Percentiles rank a stretch among this genome's conserved stretches.
Evolutionary conservation across 2,329 filamentous ascomycete genomes (phyloP).

Genomic region (Chalaropsis ovoidea): DNA sequence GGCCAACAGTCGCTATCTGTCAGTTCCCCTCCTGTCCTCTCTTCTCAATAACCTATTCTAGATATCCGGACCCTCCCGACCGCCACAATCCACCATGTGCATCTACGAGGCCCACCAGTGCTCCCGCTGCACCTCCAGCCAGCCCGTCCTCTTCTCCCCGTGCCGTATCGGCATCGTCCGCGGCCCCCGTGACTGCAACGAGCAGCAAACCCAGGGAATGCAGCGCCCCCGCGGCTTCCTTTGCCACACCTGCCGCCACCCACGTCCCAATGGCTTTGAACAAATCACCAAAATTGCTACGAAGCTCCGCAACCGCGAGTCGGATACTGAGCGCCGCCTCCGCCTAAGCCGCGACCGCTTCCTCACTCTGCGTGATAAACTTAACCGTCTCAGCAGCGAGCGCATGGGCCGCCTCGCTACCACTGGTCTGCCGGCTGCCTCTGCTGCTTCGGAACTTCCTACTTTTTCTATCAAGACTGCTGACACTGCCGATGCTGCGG

Average conservation of each 20-base stretch:
- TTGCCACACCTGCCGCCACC: neutral
- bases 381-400: neutral
- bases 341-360: neutral
- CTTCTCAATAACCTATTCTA: neutral
- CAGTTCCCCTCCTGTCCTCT: constrained; percentile 1
- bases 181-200: neutral
- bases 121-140: neutral
- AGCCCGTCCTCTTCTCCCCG: constrained; percentile 5
- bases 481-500: neutral
- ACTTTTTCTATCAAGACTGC: neutral
- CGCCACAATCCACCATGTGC: constrained; percentile 4
- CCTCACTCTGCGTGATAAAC: neutral
- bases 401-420: neutral
- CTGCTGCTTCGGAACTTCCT: neutral
- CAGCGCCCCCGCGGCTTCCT: constrained; percentile 1
- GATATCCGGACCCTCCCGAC: neutral
- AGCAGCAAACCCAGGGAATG: constrained; percentile 8
- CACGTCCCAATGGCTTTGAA: constrained; percentile 7
- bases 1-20: neutral
- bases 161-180: constrained; percentile 7
- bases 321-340: neutral
- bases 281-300: neutral
- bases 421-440: neutral
- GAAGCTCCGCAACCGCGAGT: neutral
- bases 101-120: constrained; percentile 13